Conservation (phyloP, 2,329 filamentous ascomycete species). For the Diatrype stigma region DNA sequence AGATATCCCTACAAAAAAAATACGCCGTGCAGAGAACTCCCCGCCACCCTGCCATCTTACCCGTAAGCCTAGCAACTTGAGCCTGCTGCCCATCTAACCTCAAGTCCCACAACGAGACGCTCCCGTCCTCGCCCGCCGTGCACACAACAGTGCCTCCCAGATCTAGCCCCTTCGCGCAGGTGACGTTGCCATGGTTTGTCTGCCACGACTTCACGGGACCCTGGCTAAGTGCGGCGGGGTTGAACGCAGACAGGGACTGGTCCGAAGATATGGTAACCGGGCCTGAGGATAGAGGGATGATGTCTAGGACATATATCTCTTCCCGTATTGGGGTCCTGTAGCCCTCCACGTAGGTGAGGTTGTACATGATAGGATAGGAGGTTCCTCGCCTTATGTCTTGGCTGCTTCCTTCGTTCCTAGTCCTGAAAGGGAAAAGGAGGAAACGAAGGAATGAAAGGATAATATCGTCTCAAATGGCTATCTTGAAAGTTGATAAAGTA, state of each 20-base stretch:
- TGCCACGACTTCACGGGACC: conserved; percentile 44
- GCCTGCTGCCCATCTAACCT: conserved; percentile 39
- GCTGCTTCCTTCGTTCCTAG: neutral
- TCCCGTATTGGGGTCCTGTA: conserved; percentile 33
- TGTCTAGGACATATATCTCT: conserved; percentile 55
- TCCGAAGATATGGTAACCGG: conserved; percentile 66
- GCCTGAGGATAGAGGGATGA: conserved; percentile 46
- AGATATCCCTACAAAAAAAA: no score
- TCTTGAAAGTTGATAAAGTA: no score
- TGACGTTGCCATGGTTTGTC: conserved; percentile 59
- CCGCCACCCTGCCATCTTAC: no score
- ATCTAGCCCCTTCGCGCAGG: conserved; percentile 56
- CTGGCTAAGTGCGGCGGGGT: conserved; percentile 51
- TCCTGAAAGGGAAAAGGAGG: no score
- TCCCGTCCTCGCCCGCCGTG: conserved; percentile 69
- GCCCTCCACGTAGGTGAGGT: conserved; percentile 34
- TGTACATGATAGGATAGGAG: no score
- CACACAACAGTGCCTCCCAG: conserved; percentile 50
- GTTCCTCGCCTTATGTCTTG: no score
- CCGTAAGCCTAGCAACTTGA: conserved; percentile 41
- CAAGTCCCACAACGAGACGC: conserved; percentile 63
- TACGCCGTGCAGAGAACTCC: no score
- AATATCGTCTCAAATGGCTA: no score
- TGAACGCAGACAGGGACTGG: conserved; percentile 63
- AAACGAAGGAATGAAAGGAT: no score